Base-by-base conservation (phyloP, 768 basidiomycete species). In the Auriscalpium orientale region DNA sequence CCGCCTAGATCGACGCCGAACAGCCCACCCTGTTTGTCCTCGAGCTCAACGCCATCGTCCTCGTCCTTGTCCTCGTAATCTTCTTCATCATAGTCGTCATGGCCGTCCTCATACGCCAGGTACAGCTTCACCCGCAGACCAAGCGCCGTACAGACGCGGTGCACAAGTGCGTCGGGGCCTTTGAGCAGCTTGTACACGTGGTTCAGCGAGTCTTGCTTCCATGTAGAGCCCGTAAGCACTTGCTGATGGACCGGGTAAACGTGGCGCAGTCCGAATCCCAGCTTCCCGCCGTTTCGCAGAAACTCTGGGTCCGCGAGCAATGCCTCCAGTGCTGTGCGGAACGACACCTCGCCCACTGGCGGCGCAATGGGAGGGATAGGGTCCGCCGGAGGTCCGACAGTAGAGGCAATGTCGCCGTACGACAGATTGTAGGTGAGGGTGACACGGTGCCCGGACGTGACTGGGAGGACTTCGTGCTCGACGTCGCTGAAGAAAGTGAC, bases 361-460 rank as follows among this genome's bases (percentile, higher is more conserved):
- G 40, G 7, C 18, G 8, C 54, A 38, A 36, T 20, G 36, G 47
- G 11, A 20, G 46, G 20, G 40, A 13, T 52, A 55, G 20, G 56
- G 54, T n/a, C 49, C 20, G 22, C 22, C 2, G 22, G 22, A 28
- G 28, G 4, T 28, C 28, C 28, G 28, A 7, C 28, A 28, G 28
- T 4, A 28, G 28, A 28, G 28, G 28, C 28, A 7, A 28, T 28
- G 28, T 28, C 28, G 2, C 28, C 28, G 28, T 28, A 28, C 28
- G 28, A 74, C 37, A 75, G 72, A 58, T 74, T 75, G 64, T 74
- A 76, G 0, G 74, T 77, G 43, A 77, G 58, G 0, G 75, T 75
- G 7, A 78, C 67, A 1, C 75, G 68, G 60, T 74, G 59, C 0
- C 76, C 76, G 0, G 72, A 68, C 0, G 53, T 60, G 8, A 77